These are phyloP conservation scores for Colletotrichum spaethianum DNA, from an alignment of 2,329 filamentous ascomycete species.

Conservation along the genomic window DNA sequence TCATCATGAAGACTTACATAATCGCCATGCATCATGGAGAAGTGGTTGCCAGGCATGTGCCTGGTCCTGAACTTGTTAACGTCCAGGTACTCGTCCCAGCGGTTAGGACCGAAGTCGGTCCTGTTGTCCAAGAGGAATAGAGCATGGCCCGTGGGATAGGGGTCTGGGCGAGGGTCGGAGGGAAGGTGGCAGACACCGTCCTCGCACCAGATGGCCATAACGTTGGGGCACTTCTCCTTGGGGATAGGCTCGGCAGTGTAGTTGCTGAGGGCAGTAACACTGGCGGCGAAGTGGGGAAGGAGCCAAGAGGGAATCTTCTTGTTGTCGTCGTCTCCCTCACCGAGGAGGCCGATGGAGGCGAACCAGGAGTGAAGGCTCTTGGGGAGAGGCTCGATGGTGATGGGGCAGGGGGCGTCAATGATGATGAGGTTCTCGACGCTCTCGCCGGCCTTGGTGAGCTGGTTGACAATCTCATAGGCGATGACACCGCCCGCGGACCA, in stretches of 20 bases:
- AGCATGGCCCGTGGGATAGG: slow-evolving; percentile 71
- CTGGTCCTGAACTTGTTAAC: slow-evolving; percentile 72
- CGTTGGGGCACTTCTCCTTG: slow-evolving; percentile 70
- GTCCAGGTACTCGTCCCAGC: slow-evolving; percentile 78
- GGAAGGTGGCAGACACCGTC: slow-evolving; percentile 80
- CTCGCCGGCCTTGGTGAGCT: slow-evolving; percentile 71
- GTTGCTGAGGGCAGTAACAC: slow-evolving; percentile 76
- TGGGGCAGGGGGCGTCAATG: slow-evolving; percentile 76
- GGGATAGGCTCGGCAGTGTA: slow-evolving; percentile 78
- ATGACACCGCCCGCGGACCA: slow-evolving; percentile 86
- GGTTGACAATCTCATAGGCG: slow-evolving; percentile 76
- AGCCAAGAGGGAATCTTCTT: slow-evolving; percentile 80
- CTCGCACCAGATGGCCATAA: slow-evolving; percentile 79
- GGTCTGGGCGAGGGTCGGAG: slow-evolving; percentile 75
- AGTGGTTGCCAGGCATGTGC: slow-evolving; percentile 81
- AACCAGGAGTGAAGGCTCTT: slow-evolving; percentile 78
- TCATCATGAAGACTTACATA: slow-evolving; percentile 50
- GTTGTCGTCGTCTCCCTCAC: slow-evolving; percentile 66
- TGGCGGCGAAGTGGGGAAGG: slow-evolving; percentile 79
- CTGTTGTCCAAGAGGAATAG: slow-evolving; percentile 82
- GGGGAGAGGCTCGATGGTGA: slow-evolving; percentile 78
- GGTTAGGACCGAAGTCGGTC: slow-evolving; percentile 78
- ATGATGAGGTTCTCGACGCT: slow-evolving; percentile 73
- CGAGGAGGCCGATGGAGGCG: slow-evolving; percentile 79
- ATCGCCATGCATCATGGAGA: slow-evolving; percentile 81